Evolutionary conservation across 2,329 filamentous ascomycete species (phyloP).

Genomic region (Penicillium digitatum): DNA sequence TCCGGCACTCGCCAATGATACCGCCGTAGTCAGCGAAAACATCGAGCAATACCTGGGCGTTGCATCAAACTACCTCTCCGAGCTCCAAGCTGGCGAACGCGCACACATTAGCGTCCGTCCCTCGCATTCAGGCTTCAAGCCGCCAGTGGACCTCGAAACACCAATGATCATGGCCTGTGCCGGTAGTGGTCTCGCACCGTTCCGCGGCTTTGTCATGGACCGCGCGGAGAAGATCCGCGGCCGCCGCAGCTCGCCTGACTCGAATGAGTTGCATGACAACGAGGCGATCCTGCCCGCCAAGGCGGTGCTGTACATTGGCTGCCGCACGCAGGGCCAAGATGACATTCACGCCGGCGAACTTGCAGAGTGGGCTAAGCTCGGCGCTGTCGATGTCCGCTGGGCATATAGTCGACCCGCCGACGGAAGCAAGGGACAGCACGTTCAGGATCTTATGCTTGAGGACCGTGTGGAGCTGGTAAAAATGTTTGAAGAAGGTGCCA

Average conservation of each 20-base stretch:
- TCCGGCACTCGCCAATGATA: conserved; percentile 43
- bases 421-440: conserved; percentile 49
- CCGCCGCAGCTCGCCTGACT: conserved; percentile 18
- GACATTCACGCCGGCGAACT: conserved; percentile 37
- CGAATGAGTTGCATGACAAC: conserved; percentile 9
- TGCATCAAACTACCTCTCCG: conserved; percentile 58
- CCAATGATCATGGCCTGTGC: conserved; percentile 42
- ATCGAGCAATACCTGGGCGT: conserved; percentile 53
- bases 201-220: conserved; percentile 62
- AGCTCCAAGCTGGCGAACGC: conserved; percentile 32
- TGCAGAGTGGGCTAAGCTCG: conserved; percentile 56
- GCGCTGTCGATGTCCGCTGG: conserved; percentile 59
- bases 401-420: conserved; percentile 55
- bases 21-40: conserved; percentile 42
- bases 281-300: conserved; percentile 26
- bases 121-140: conserved; percentile 37
- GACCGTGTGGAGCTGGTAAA: conserved; percentile 46
- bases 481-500: conserved; percentile 50
- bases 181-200: conserved; percentile 57
- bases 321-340: conserved; percentile 34
- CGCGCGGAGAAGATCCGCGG: conserved; percentile 45
- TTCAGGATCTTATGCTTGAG: conserved; percentile 51
- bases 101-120: conserved; percentile 36
- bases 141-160: conserved; percentile 32
- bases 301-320: conserved; percentile 37